Evolutionary conservation across 2,329 filamentous ascomycete species (phyloP).

Genomic region (Volutella citrinella): DNA sequence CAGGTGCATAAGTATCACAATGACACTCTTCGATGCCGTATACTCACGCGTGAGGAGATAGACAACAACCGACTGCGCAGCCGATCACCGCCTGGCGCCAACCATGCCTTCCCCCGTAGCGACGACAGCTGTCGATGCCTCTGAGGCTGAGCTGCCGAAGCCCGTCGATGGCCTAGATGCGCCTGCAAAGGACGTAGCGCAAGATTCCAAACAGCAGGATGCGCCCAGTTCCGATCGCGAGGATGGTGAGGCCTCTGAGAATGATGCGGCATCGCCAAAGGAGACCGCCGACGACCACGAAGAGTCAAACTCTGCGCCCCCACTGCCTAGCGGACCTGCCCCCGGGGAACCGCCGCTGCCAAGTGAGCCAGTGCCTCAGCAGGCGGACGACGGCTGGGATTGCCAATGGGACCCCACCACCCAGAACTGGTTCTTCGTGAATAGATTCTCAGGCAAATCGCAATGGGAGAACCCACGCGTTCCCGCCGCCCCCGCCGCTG

Average conservation of each 20-base stretch:
- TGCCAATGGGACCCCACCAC: constrained; percentile 69
- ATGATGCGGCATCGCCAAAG: constrained; percentile 12
- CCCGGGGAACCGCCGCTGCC: constrained; percentile 39
- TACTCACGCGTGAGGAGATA: constrained; percentile 38
- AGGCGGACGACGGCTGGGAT: constrained; percentile 76
- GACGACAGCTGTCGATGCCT: too few species aligned
- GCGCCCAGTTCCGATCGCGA: constrained; percentile 13
- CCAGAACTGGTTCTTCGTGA: constrained; percentile 79
- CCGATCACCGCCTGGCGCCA: too few species aligned
- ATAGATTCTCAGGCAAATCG: constrained; percentile 69
- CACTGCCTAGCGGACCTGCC: constrained; percentile 34
- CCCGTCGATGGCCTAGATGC: too few species aligned
- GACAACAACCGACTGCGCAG: constrained; percentile 14
- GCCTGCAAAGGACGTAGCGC: too few species aligned
- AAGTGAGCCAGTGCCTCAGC: constrained; percentile 41
- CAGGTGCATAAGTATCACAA: constrained; percentile 40
- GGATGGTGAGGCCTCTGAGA: constrained; percentile 22
- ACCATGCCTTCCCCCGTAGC: too few species aligned
- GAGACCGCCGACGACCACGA: constrained; percentile 5
- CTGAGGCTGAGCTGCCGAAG: too few species aligned
- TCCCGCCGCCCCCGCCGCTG: constrained; percentile 40
- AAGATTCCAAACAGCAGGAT: constrained; percentile 1
- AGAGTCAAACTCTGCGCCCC: constrained; percentile 27
- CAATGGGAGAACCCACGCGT: constrained; percentile 89
- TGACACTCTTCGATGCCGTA: constrained; percentile 29